phyloP scores from a whole-genome alignment of 805 yeast species.

The Saturnispora dispora region DNA sequence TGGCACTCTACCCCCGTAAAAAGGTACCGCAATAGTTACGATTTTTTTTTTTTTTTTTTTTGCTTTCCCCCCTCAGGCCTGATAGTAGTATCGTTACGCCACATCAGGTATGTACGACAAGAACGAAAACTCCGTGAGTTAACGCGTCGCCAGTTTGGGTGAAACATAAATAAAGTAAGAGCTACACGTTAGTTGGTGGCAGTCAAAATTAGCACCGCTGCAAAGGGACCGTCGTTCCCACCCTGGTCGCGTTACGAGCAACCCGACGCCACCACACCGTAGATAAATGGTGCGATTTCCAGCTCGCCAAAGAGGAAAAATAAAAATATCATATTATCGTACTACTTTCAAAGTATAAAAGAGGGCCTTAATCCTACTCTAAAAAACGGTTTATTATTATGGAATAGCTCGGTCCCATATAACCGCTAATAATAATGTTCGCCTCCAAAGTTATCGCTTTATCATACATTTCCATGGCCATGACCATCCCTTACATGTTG shows the following conservation, averaged over 20 bases:
- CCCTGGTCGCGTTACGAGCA: background rate
- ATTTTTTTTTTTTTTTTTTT: no score
- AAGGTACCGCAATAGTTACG: background rate
- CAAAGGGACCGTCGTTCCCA: background rate
- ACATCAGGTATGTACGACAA: background rate
- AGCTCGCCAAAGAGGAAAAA: background rate
- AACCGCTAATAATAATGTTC: background rate
- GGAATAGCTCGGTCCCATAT: background rate
- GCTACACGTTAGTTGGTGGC: background rate
- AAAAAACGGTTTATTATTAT: background rate
- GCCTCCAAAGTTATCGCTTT: constrained; percentile 20
- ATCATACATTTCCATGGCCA: constrained; percentile 26
- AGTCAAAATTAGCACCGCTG: background rate
- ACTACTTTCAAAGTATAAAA: background rate
- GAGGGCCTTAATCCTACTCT: background rate
- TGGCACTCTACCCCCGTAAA: no score
- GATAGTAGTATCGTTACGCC: background rate
- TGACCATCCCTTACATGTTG: constrained; percentile 28
- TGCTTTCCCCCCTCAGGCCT: background rate
- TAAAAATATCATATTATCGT: background rate
- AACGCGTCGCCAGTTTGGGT: background rate
- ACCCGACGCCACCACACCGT: background rate
- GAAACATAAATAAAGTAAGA: background rate
- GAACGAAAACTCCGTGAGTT: background rate
- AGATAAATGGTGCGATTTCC: background rate